Evolutionary conservation across 1,284 basidiomycete genomes (phyloP), one percentile per base, ranked within the genome.

Genomic region (Apiotrichum sp.): DNA sequence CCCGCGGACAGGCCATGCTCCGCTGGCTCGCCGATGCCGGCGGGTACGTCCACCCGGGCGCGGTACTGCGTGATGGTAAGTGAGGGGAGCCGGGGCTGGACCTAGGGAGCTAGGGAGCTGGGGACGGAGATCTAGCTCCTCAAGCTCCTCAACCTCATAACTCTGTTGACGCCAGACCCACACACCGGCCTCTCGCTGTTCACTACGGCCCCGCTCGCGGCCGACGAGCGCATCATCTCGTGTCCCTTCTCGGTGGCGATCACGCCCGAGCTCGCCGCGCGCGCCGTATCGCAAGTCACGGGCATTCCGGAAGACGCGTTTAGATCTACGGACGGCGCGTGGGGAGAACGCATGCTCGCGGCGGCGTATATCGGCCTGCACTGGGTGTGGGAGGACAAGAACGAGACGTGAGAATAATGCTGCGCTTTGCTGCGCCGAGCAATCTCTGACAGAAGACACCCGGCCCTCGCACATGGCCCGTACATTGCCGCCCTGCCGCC

Each of bases 191-290:
- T 82, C 54, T 80, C 80, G 3, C 78, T 88, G 42, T 72, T 83
- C 55, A 81, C 89, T 1, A 71, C 70, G 0, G 65, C 76, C 7
- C 68, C 78, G 2, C 70, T 91, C 36, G 70, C 75, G 6, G 62
- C 76, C 0, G 83, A 87, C 56, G 77, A 80, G 3, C 79, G 77
- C 6, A 78, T 89, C 50, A 83, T 88, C 16, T 83, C 85, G 0
- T 88, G 87, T 65, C 89, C 91, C 0, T 87, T 90, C 65, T 74
- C 79, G 0, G 78, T 89, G 32, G 83, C 84, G 31, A 81, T 93
- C 56, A 89, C 88, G 0, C 80, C 83, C 1, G 72, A 80, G 11
- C 50, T 79, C 0, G 80, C 84, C 0, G 68, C 73, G 46, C 58
- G 62, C 0, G 82, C 83, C 0, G 56, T 86, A 16, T 65, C 84